Percentiles rank a stretch among this genome's conserved stretches.
Evolutionary conservation across 305 asterid species (phyloP).

Genomic region (Fraxinus albicans): DNA sequence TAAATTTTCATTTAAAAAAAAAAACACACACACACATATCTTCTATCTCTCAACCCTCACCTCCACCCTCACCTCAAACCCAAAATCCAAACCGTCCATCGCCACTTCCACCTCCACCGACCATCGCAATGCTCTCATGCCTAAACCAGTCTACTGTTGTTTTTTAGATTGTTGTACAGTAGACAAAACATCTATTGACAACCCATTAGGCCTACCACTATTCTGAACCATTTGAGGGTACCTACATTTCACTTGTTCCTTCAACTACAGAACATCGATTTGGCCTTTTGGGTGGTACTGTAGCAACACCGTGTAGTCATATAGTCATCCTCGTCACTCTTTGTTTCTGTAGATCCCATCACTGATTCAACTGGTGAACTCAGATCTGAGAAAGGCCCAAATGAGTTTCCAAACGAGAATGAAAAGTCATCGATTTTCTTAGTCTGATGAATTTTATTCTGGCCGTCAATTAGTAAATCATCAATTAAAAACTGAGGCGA

Average conservation of each 20-base stretch:
- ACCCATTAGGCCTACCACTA: background rate
- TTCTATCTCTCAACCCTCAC: no score
- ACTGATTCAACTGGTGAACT: slow-evolving; percentile 63
- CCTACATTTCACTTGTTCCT: slow-evolving; percentile 20
- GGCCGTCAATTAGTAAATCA: slow-evolving; percentile 40
- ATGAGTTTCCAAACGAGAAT: slow-evolving; percentile 10
- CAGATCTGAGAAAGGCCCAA: slow-evolving; percentile 40
- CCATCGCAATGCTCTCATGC: slow-evolving; percentile 48
- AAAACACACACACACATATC: no score
- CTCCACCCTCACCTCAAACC: no score
- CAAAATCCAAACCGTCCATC: no score
- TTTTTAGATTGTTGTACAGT: slow-evolving; percentile 21
- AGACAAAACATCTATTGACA: slow-evolving; percentile 21
- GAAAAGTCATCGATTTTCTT: slow-evolving; percentile 20
- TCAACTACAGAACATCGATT: slow-evolving; percentile 25
- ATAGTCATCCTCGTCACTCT: slow-evolving; percentile 58
- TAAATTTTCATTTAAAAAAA: no score
- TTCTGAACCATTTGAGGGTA: slow-evolving; percentile 16
- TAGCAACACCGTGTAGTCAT: slow-evolving; percentile 23
- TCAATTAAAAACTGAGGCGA: slow-evolving; percentile 58
- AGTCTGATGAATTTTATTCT: slow-evolving; percentile 1
- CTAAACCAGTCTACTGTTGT: slow-evolving; percentile 38
- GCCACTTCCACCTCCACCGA: no score
- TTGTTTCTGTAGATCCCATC: slow-evolving; percentile 44
- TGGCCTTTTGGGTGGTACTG: slow-evolving; percentile 15